phyloP scores from a whole-genome alignment of 2,329 filamentous ascomycete genomes.

The Shiraia bambusicola region DNA sequence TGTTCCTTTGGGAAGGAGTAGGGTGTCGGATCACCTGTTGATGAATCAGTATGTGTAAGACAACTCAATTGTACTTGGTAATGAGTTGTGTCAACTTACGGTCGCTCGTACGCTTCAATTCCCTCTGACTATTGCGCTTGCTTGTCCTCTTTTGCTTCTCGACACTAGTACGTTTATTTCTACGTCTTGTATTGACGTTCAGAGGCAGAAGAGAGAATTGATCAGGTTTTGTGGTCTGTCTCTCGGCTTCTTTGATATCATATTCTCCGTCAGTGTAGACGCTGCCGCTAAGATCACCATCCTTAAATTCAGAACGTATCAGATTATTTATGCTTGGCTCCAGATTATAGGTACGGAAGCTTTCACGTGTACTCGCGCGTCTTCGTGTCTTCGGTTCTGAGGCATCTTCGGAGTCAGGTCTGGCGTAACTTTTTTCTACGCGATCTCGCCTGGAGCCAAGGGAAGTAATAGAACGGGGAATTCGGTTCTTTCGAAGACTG shows the following conservation, averaged over 20 bases:
- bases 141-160: slow-evolving; percentile 11
- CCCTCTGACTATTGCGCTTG: slow-evolving; percentile 17
- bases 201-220: slow-evolving; percentile 26
- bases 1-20: slow-evolving; percentile 23
- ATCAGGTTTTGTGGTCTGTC: slow-evolving; percentile 21
- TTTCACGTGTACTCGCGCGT: slow-evolving; percentile 21
- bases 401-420: slow-evolving; percentile 8
- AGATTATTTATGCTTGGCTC: slow-evolving; percentile 29
- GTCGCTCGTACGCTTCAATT: slow-evolving; percentile 28
- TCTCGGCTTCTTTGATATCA: slow-evolving; percentile 29
- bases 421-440: slow-evolving; percentile 16
- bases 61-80: not conserved
- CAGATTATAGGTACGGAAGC: slow-evolving; percentile 21
- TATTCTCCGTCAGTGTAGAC: slow-evolving; percentile 33
- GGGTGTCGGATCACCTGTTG: slow-evolving; percentile 25
- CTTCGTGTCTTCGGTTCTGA: slow-evolving; percentile 4
- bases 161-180: slow-evolving; percentile 17
- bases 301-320: slow-evolving; percentile 28
- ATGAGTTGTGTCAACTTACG: slow-evolving; percentile 4
- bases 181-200: slow-evolving; percentile 17
- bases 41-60: not conserved
- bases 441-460: slow-evolving; percentile 13
- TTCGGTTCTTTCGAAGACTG: slow-evolving; percentile 27
- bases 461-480: slow-evolving; percentile 15
- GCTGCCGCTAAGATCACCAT: slow-evolving; percentile 34